Base-by-base conservation (phyloP, 2,329 filamentous ascomycete species). In the Ilyonectria destructans region DNA sequence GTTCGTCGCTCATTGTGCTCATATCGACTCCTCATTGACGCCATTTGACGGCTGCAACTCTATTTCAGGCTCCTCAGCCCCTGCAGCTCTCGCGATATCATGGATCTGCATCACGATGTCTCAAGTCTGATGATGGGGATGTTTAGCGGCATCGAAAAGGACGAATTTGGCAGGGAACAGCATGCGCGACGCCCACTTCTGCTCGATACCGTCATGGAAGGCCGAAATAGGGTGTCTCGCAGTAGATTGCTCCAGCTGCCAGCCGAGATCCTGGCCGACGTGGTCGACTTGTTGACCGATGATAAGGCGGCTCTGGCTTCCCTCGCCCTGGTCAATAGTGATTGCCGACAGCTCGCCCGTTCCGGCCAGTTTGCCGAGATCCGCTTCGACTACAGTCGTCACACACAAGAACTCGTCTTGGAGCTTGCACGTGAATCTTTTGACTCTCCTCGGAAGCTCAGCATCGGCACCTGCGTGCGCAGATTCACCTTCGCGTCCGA, bases 291-390 rank as follows among this genome's bases (percentile, higher is more conserved):
- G 2, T n/a, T 73, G n/a, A 55, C 49, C 15, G 58, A 69, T 6
- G 68, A 67, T 8, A 66, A 69, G 58, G n/a, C 45, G 1, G 21
- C 65, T 37, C 54, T 73, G 21, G 59, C 67, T 19, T 48, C 65
- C 15, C 60, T 73, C 31, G 67, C 71, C 33, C 40, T 71, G 17
- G 71, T 69, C 31, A 75, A 69, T 23, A 74, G 69, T 19, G 69
- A 73, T 3, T 75, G 64, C n/a, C 46, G 40, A 1, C 64, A 51
- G 43, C 67, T 75, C 1, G 67, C 67, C 12, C 62, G 55, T 12
- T 68, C 60, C 40, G 51, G 48, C n/a, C 60, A 74, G 17, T 74
- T 68, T 43, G 65, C 55, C 19, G 62, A 67, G 1, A 45, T 73
- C 6, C 6, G 29, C 1, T 70, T 75, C 21, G 65, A 74, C 33